Conservation (phyloP, 208 protist genomes). For the Novymonas esmeraldas region DNA sequence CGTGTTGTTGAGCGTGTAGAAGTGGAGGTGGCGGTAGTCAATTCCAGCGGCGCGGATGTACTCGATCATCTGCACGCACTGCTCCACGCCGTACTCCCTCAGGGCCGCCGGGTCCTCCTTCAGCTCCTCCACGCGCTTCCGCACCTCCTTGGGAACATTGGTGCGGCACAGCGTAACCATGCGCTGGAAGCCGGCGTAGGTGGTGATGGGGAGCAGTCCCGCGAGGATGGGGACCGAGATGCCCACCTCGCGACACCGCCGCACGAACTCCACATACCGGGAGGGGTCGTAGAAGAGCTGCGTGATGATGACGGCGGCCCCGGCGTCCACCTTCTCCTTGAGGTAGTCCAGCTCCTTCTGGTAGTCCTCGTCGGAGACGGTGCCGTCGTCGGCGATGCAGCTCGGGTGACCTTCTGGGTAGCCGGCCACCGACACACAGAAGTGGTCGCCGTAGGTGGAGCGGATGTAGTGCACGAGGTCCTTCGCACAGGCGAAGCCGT, state of each 20-base stretch:
- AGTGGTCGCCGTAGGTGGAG: slow-evolving; percentile 94
- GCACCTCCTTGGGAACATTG: slow-evolving; percentile 54
- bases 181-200: slow-evolving; percentile 57
- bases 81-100: slow-evolving; percentile 63
- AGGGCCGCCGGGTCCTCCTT: slow-evolving; percentile 63
- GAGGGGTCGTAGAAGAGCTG: slow-evolving; percentile 97
- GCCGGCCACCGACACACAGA: slow-evolving; percentile 94
- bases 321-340: slow-evolving; percentile 97
- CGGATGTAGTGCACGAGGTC: slow-evolving; percentile 96
- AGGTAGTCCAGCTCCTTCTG: slow-evolving; percentile 90
- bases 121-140: slow-evolving; percentile 53
- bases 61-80: slow-evolving; percentile 60
- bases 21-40: slow-evolving; percentile 74
- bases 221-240: slow-evolving; percentile 96
- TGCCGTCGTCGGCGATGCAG: slow-evolving; percentile 41
- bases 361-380: slow-evolving; percentile 65
- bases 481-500: slow-evolving; percentile 89
- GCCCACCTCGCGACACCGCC: slow-evolving; percentile 80
- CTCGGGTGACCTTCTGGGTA: slow-evolving; percentile 93
- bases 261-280: slow-evolving; percentile 92
- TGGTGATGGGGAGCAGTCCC: slow-evolving; percentile 94
- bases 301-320: slow-evolving; percentile 96
- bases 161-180: slow-evolving; percentile 83
- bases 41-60: slow-evolving; percentile 56
- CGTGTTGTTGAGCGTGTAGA: slow-evolving; percentile 71